phyloP scores from a whole-genome alignment of 768 basidiomycete species.

The Termitomyces eurrhizus region DNA sequence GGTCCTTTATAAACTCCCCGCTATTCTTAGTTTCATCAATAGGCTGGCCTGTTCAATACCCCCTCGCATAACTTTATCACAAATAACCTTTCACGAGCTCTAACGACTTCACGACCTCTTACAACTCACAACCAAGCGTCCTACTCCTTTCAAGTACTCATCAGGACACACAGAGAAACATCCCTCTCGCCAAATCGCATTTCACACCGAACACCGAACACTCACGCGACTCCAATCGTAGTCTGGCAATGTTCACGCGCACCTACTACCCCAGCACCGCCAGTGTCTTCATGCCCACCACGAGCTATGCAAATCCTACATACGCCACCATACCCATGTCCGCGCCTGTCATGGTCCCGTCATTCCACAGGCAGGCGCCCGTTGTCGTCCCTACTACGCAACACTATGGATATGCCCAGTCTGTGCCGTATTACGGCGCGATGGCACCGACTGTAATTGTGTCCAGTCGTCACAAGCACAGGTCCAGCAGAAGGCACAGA shows the following conservation, averaged over 20 bases:
- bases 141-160: neutral
- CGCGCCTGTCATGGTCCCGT: constrained; percentile 10
- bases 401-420: constrained; percentile 6
- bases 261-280: constrained; percentile 16
- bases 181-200: neutral
- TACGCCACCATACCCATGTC: constrained; percentile 12
- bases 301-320: constrained; percentile 1
- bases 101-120: constrained; percentile 16
- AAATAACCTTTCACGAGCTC: constrained; percentile 16
- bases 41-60: constrained; percentile 19
- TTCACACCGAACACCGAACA: neutral
- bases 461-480: constrained; percentile 4
- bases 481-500: constrained; percentile 9
- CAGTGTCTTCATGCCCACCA: constrained; percentile 6
- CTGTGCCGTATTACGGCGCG: constrained; percentile 13
- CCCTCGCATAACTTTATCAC: constrained; percentile 6
- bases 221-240: neutral
- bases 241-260: constrained; percentile 13
- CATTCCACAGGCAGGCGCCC: constrained; percentile 12
- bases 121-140: constrained; percentile 9
- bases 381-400: constrained; percentile 11
- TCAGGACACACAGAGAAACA: neutral
- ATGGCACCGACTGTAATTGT: constrained; percentile 13
- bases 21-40: constrained; percentile 11
- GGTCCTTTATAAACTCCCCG: constrained; percentile 6